phyloP scores from a whole-genome alignment of 2,329 filamentous ascomycete species.

The Didymosphaeria variabile region DNA sequence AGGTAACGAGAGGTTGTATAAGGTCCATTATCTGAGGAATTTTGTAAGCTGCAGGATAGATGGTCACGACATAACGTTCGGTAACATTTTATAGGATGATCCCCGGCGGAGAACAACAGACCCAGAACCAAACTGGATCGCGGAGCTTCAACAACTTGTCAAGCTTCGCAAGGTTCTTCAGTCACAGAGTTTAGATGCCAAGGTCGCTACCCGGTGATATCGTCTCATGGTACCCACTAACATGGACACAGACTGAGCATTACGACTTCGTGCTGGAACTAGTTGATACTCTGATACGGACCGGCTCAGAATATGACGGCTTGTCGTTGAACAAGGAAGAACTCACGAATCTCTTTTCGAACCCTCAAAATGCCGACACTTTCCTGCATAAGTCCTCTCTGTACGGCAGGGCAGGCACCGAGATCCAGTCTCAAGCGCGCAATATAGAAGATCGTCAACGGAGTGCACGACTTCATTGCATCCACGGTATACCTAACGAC shows the following conservation, averaged over 20 bases:
- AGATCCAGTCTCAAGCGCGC: constrained; percentile 49
- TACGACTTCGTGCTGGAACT: constrained; percentile 50
- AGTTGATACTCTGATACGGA: constrained; percentile 49
- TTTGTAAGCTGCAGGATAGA: constrained; percentile 56
- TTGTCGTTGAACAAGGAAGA: constrained; percentile 57
- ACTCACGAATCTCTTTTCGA: constrained; percentile 52
- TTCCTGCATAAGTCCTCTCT: constrained; percentile 73
- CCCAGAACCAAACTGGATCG: constrained; percentile 43
- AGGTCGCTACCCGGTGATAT: constrained; percentile 35
- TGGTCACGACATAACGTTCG: background rate
- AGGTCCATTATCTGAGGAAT: constrained; percentile 66
- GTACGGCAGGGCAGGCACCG: constrained; percentile 59
- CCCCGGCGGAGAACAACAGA: constrained; percentile 40
- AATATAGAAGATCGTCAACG: constrained; percentile 64
- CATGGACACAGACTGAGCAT: constrained; percentile 36
- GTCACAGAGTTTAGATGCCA: constrained; percentile 51
- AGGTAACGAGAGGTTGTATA: constrained; percentile 68
- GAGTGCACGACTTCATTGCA: constrained; percentile 74
- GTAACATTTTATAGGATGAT: constrained; percentile 47
- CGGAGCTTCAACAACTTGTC: constrained; percentile 40
- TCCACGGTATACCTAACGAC: constrained; percentile 70
- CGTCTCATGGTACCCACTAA: background rate
- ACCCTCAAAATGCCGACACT: constrained; percentile 62
- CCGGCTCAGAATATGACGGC: constrained; percentile 49
- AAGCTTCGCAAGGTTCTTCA: constrained; percentile 56